A percentile compares a stretch with the other conserved stretches of the same genome.
These are phyloP conservation scores for Parathielavia appendiculata DNA, from an alignment of 495 filamentous ascomycete genomes.

Conservation along the genomic window DNA sequence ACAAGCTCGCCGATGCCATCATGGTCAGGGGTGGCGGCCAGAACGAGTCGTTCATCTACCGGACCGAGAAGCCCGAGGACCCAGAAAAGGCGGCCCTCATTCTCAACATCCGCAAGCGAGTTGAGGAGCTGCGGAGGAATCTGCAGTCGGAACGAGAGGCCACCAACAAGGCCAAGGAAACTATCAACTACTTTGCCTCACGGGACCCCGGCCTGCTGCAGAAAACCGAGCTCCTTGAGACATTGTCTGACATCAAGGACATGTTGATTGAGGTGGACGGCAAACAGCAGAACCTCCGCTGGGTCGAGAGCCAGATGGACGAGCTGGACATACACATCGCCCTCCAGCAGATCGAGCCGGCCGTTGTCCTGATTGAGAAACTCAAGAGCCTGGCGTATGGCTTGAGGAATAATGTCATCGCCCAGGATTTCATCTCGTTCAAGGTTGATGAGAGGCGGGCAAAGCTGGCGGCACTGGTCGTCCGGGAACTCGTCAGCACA, in stretches of 20 bases:
- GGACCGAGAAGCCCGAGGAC: constrained; percentile 67
- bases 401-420: constrained; percentile 75
- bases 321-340: constrained; percentile 95
- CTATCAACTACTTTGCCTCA: constrained; percentile 72
- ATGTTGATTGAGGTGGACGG: constrained; percentile 94
- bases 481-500: constrained; percentile 65
- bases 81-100: constrained; percentile 74
- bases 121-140: constrained; percentile 81
- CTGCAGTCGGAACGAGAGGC: constrained; percentile 77
- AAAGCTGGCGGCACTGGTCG: constrained; percentile 68
- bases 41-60: constrained; percentile 84
- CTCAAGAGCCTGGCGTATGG: constrained; percentile 70
- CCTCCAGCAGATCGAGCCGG: constrained; percentile 80
- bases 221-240: constrained; percentile 64
- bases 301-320: constrained; percentile 92
- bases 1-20: constrained; percentile 78
- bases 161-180: constrained; percentile 69
- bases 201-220: constrained; percentile 67
- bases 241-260: constrained; percentile 63
- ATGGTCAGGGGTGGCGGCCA: constrained; percentile 78
- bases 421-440: constrained; percentile 79
- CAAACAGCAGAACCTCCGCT: constrained; percentile 89
- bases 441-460: constrained; percentile 84
- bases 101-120: constrained; percentile 81
- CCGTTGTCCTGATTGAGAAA: constrained; percentile 75